Percentiles rank a stretch among this genome's conserved stretches.
phyloP scores from a whole-genome alignment of 2,329 filamentous ascomycete genomes.

The Nectriaceae sp. region DNA sequence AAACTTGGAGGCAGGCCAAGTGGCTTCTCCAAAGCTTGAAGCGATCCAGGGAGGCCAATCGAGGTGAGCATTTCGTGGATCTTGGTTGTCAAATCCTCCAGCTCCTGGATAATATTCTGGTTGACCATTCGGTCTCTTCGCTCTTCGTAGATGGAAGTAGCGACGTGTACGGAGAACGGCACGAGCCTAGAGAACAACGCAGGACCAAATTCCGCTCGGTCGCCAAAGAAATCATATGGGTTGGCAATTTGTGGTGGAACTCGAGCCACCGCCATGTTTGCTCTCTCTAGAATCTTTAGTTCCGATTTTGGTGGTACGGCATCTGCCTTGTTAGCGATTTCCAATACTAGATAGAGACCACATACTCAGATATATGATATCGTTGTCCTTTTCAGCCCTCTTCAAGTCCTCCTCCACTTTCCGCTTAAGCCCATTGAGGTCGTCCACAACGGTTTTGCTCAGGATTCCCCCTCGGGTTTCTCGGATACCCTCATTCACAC shows the following conservation, averaged over 20 bases:
- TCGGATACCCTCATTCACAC: slow-evolving; percentile 83
- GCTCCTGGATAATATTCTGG: slow-evolving; percentile 79
- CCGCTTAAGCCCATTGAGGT: slow-evolving; percentile 80
- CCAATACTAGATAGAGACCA: slow-evolving; percentile 2
- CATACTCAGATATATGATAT: slow-evolving; percentile 85
- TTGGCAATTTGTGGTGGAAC: slow-evolving; percentile 81
- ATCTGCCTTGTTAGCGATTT: slow-evolving; percentile 43
- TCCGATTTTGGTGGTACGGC: slow-evolving; percentile 87
- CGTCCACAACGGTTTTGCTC: slow-evolving; percentile 77
- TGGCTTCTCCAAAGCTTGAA: slow-evolving; percentile 94
- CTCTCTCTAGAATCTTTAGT: slow-evolving; percentile 80
- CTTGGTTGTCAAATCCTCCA: slow-evolving; percentile 78
- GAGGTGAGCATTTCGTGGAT: slow-evolving; percentile 79
- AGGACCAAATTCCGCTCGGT: slow-evolving; percentile 77
- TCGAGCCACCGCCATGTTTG: slow-evolving; percentile 81
- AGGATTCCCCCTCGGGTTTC: slow-evolving; percentile 74
- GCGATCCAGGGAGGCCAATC: slow-evolving; percentile 84
- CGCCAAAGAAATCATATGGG: slow-evolving; percentile 77
- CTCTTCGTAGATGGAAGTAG: slow-evolving; percentile 93
- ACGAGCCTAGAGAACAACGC: slow-evolving; percentile 90
- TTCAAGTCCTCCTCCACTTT: slow-evolving; percentile 86
- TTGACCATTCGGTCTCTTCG: slow-evolving; percentile 88
- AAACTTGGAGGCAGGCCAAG: slow-evolving; percentile 84
- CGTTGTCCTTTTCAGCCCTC: slow-evolving; percentile 92
- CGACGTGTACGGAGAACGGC: slow-evolving; percentile 92